Evolutionary conservation across 495 filamentous ascomycete genomes (phyloP), one percentile per base, ranked within the genome.

Genomic region (Bacidia gigantensis): DNA sequence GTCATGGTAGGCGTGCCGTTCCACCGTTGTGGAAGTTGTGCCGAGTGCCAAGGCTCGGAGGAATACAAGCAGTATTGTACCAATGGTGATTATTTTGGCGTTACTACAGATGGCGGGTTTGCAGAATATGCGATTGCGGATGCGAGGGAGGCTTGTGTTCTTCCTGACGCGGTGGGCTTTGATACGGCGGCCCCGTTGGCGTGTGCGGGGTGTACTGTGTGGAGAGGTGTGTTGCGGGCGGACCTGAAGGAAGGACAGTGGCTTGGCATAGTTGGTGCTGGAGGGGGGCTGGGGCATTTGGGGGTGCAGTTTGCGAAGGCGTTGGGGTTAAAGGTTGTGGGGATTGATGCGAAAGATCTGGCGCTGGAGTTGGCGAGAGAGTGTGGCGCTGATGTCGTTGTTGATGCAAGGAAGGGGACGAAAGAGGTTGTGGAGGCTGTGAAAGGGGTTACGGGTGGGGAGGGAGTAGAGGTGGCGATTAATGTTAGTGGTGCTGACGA

Each of bases 221-320:
- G 69, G 62, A 59, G 74, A 17, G 76, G 65, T 2, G 60, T 80
- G n/a, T 38, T 65, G 44, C 64, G 67, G 56, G 59, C 74, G 2
- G 70, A 55, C 3, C 56, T 79, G 53, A 60, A 61, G 50, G 52
- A 56, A 43, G 75, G 75, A 1, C 62, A 78, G 59, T 72, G 68
- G 63, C 26, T 80, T 12, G 69, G 64, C 2, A 66, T 81, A 35
- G 67, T 79, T 1, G 77, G 77, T 11, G 66, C 68, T 2, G 78
- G 77, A n/a, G 77, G 77, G 17, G 78, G 78, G 11, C 61, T 82
- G 14, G 77, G 78, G 1, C 76, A 80, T 62, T 46, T 80, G 12
- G 73, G 67, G 1, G 58, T 67, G 24, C 78, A 79, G 55, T 78
- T 77, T 61, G 74, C 74, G 7, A 77, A 69, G 51, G 72, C 69